Evolutionary conservation across 2,329 filamentous ascomycete genomes (phyloP).

Genomic region (Aspergillus sergii): DNA sequence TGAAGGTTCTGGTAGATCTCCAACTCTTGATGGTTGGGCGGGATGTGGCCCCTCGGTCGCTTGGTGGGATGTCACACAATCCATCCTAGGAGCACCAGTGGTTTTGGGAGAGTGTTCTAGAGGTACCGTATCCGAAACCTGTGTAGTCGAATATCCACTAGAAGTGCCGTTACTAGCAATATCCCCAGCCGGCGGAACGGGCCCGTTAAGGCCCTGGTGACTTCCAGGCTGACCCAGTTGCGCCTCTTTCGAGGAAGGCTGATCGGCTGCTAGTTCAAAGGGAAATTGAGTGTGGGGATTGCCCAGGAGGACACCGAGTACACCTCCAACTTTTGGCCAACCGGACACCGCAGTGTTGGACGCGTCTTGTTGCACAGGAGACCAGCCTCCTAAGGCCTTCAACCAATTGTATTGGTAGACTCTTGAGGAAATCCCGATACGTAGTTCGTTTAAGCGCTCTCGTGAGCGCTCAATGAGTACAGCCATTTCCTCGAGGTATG

Average conservation of each 20-base stretch:
- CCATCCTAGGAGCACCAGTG: neutral
- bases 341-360: conserved; percentile 14
- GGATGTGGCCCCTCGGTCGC: neutral
- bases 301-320: conserved; percentile 34
- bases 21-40: neutral
- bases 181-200: neutral
- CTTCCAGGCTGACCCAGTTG: neutral
- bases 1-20: conserved; percentile 10
- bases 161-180: neutral
- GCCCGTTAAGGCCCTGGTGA: neutral
- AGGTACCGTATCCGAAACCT: neutral
- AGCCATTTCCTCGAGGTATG: conserved; percentile 81
- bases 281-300: conserved; percentile 6
- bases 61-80: neutral
- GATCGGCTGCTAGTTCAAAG: neutral
- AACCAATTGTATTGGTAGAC: conserved; percentile 31
- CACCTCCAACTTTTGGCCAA: conserved; percentile 38
- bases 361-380: conserved; percentile 15
- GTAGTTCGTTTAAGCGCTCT: conserved; percentile 67
- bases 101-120: neutral
- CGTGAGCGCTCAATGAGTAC: conserved; percentile 73
- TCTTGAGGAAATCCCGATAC: conserved; percentile 67
- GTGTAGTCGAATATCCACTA: neutral
- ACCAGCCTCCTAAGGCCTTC: conserved; percentile 24
- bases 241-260: conserved; percentile 8